Conservation (phyloP, 2,329 filamentous ascomycete species). For the Microsporum audouinii region DNA sequence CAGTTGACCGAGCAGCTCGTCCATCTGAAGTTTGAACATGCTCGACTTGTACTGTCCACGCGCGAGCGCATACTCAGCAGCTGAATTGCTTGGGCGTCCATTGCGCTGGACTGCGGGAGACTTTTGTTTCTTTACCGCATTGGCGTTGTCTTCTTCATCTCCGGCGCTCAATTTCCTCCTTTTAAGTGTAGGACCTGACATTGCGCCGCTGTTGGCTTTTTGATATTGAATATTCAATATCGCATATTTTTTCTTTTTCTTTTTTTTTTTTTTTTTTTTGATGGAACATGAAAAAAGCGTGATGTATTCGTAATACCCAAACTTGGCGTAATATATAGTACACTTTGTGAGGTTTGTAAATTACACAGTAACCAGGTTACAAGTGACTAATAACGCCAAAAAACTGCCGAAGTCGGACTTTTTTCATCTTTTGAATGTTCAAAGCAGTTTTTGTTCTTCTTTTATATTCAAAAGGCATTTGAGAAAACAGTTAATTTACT, state of each 20-base stretch:
- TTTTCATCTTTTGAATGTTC: background rate
- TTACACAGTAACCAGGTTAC: background rate
- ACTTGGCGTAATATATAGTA: background rate
- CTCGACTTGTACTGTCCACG: slow-evolving; percentile 53
- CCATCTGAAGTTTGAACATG: slow-evolving; percentile 56
- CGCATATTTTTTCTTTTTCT: background rate
- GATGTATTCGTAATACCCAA: background rate
- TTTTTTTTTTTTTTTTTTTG: background rate
- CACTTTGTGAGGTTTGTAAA: background rate
- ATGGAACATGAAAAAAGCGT: background rate
- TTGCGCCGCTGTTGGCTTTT: slow-evolving; percentile 11
- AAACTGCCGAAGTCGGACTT: background rate
- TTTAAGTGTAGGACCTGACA: slow-evolving; percentile 31
- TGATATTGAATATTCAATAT: background rate
- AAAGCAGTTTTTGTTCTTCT: background rate
- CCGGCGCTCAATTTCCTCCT: slow-evolving; percentile 38
- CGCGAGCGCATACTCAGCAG: slow-evolving; percentile 27
- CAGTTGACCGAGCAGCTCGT: slow-evolving; percentile 49
- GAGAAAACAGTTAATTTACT: background rate
- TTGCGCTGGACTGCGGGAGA: background rate
- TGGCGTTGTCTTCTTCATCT: slow-evolving; percentile 15
- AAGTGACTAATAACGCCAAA: background rate
- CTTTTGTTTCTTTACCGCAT: slow-evolving; percentile 16
- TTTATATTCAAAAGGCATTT: background rate
- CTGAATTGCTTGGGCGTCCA: slow-evolving; percentile 18